These are phyloP conservation scores for Punica granatum DNA, from an alignment of 345 rosid genomes.

Conservation along the genomic window DNA sequence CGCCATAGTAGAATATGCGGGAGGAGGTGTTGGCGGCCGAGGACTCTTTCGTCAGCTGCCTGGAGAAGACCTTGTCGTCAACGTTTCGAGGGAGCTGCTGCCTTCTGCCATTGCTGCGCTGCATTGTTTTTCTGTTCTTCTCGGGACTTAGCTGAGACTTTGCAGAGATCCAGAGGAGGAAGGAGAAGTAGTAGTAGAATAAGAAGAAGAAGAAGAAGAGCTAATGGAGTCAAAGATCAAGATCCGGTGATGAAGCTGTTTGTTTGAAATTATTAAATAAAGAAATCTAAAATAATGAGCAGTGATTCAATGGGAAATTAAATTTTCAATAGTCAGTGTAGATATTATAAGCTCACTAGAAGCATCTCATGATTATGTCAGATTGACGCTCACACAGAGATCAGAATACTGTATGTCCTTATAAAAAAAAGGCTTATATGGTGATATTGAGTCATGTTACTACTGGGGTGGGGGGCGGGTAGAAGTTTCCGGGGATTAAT, in stretches of 20 bases:
- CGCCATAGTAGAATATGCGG: slow-evolving; percentile 66
- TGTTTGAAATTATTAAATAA: neutral
- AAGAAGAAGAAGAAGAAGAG: neutral
- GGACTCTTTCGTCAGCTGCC: slow-evolving; percentile 53
- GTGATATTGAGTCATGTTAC: neutral
- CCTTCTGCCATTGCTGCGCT: neutral
- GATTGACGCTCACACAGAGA: too few species aligned
- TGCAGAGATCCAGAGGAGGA: neutral
- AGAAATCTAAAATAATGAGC: neutral
- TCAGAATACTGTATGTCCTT: too few species aligned
- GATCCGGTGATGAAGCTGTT: slow-evolving; percentile 10
- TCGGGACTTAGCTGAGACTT: neutral
- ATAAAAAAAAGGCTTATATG: too few species aligned
- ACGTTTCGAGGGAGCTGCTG: slow-evolving; percentile 21
- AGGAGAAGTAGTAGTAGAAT: neutral
- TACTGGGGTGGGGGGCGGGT: neutral
- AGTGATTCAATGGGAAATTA: too few species aligned
- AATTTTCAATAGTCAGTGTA: too few species aligned
- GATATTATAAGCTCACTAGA: too few species aligned
- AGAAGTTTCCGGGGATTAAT: neutral
- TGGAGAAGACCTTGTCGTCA: slow-evolving; percentile 45
- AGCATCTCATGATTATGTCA: too few species aligned
- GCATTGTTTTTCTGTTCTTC: neutral
- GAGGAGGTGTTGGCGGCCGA: slow-evolving; percentile 52
- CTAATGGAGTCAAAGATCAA: neutral